Percentiles rank a stretch among this genome's conserved stretches.
These are phyloP conservation scores for Phialemoniopsis sp. DNA, from an alignment of 2,329 filamentous ascomycete species.

Conservation along the genomic window DNA sequence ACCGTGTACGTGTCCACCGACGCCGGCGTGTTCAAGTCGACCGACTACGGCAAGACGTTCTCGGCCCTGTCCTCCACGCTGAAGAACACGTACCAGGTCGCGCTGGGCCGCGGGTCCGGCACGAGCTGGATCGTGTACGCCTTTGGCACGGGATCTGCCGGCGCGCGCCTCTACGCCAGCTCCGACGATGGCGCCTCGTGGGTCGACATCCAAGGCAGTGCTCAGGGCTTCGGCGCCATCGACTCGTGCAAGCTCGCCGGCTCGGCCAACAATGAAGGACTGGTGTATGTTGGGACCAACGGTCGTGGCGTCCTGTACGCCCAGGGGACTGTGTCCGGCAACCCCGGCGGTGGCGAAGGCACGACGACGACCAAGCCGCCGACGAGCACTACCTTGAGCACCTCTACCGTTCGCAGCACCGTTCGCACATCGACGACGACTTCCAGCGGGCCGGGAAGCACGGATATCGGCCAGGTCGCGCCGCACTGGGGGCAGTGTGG, in stretches of 20 bases:
- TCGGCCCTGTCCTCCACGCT: conserved; percentile 27
- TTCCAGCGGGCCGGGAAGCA: no score
- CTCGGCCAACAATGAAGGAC: conserved; percentile 37
- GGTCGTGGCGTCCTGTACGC: conserved; percentile 40
- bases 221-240: conserved; percentile 38
- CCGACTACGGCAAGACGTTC: conserved; percentile 45
- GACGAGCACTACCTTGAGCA: not conserved
- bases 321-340: conserved; percentile 10
- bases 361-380: conserved; percentile 3
- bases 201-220: conserved; percentile 36
- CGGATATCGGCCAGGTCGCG: conserved; percentile 14
- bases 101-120: conserved; percentile 33
- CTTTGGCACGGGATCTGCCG: conserved; percentile 36
- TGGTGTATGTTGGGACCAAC: conserved; percentile 47
- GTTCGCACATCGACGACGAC: conserved; percentile 3
- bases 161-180: conserved; percentile 39
- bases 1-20: conserved; percentile 57
- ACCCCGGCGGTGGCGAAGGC: conserved; percentile 6
- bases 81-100: conserved; percentile 34
- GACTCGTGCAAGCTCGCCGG: conserved; percentile 33
- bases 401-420: conserved; percentile 1
- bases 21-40: conserved; percentile 48
- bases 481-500: conserved; percentile 18
- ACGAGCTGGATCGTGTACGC: conserved; percentile 40
- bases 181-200: conserved; percentile 28